phyloP scores from a whole-genome alignment of 345 rosid genomes.

The Aegle marmelos region DNA sequence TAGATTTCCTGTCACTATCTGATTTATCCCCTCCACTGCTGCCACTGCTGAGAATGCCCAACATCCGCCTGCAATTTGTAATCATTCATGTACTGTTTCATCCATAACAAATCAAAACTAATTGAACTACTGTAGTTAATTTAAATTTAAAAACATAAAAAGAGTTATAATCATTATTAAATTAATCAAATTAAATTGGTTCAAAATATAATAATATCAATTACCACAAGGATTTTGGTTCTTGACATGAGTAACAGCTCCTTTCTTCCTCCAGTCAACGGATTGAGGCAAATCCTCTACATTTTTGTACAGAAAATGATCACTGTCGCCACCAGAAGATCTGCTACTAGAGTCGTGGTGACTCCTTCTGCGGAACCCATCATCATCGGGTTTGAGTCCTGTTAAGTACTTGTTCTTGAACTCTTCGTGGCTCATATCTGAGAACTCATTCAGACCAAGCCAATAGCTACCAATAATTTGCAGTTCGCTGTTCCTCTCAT shows the following conservation, averaged over 20 bases:
- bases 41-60: constrained; percentile 93
- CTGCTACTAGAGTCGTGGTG: not conserved
- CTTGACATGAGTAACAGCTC: constrained; percentile 68
- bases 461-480: constrained; percentile 41
- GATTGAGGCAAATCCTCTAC: constrained; percentile 48
- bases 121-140: too few relatives aligned
- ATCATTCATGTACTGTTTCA: too few relatives aligned
- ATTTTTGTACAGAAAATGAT: constrained; percentile 31
- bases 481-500: constrained; percentile 52
- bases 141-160: too few relatives aligned
- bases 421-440: constrained; percentile 73
- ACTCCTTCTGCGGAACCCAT: constrained; percentile 17
- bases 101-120: too few relatives aligned
- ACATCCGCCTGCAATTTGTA: constrained; percentile 59
- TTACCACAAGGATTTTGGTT: constrained; percentile 78
- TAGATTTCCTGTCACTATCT: constrained; percentile 73
- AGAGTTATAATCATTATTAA: too few relatives aligned
- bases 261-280: constrained; percentile 86
- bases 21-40: constrained; percentile 82
- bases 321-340: not conserved
- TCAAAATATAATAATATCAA: too few relatives aligned
- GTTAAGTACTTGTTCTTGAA: constrained; percentile 66
- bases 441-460: constrained; percentile 77
- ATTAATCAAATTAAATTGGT: too few relatives aligned
- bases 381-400: constrained; percentile 32